These are phyloP conservation scores for Ceratobasidium sp. DNA, from an alignment of 1,284 basidiomycete genomes.

Conservation along the genomic window DNA sequence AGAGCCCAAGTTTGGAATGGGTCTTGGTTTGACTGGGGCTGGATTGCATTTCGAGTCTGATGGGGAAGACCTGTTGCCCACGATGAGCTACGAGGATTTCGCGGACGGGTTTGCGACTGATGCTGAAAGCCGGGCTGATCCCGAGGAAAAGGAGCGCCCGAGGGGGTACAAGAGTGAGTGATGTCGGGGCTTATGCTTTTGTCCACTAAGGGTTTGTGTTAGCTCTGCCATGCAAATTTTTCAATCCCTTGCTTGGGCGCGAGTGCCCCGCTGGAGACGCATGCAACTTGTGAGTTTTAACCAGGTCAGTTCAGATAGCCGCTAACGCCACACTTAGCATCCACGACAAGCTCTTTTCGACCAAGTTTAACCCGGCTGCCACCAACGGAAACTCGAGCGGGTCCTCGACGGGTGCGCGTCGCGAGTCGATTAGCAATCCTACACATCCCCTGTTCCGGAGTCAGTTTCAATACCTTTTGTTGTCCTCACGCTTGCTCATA, in stretches of 20 bases:
- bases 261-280: constrained; percentile 28
- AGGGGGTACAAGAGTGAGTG: constrained; percentile 34
- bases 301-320: neutral
- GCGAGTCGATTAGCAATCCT: constrained; percentile 3
- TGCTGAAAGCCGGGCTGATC: constrained; percentile 6
- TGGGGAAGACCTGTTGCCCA: constrained; percentile 14
- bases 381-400: neutral
- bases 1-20: constrained; percentile 4
- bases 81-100: constrained; percentile 30
- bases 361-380: neutral
- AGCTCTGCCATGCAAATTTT: constrained; percentile 35
- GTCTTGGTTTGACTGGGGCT: constrained; percentile 16
- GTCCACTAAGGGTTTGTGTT: neutral
- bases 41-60: constrained; percentile 27
- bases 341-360: constrained; percentile 34
- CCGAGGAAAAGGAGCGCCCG: constrained; percentile 25
- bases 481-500: neutral
- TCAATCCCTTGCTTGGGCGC: constrained; percentile 28
- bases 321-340: neutral
- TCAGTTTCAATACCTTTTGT: neutral
- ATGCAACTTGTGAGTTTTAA: constrained; percentile 31
- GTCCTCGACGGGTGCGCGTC: neutral
- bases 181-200: neutral
- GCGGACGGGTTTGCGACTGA: constrained; percentile 31
- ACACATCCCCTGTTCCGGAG: constrained; percentile 27